A percentile compares a stretch with the other conserved stretches of the same genome.
Evolutionary conservation across 495 filamentous ascomycete species (phyloP).

Genomic region (Arthonia radiata): DNA sequence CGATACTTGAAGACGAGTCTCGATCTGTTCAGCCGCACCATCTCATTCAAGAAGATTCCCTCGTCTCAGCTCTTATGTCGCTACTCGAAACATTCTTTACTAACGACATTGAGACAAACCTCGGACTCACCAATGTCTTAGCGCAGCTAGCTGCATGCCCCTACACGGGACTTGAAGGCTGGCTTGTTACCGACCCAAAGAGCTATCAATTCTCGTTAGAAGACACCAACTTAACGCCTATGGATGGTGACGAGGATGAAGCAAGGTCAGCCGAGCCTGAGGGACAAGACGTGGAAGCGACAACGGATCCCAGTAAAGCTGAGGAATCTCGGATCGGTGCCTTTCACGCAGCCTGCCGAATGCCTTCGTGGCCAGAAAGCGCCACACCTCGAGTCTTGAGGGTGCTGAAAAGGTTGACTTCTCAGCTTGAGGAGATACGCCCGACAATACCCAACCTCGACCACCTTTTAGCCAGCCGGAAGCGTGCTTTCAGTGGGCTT

Average conservation of each 20-base stretch:
- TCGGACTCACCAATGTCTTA: conserved; percentile 60
- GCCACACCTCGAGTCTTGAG: conserved; percentile 10
- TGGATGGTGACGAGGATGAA: too few species aligned
- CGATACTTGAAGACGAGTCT: conserved; percentile 6
- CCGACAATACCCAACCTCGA: conserved; percentile 12
- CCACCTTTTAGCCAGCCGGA: conserved; percentile 10
- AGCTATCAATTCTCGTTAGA: conserved; percentile 26
- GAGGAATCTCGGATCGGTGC: conserved; percentile 2
- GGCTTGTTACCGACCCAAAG: conserved; percentile 60
- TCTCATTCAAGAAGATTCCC: conserved; percentile 44
- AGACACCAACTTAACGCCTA: too few species aligned
- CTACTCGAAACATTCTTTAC: conserved; percentile 59
- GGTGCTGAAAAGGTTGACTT: conserved; percentile 6
- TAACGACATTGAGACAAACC: conserved; percentile 74
- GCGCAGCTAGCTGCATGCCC: conserved; percentile 64
- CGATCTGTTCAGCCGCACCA: conserved; percentile 31
- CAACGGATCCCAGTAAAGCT: conserved; percentile 3
- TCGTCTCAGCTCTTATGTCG: conserved; percentile 43
- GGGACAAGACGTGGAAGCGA: conserved; percentile 10
- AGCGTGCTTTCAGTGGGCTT: conserved; percentile 14
- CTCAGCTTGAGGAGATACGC: conserved; percentile 10
- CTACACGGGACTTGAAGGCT: conserved; percentile 59
- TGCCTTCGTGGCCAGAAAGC: conserved; percentile 8
- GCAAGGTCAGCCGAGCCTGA: too few species aligned
- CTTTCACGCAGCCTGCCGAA: conserved; percentile 8